Evolutionary conservation across 768 basidiomycete genomes (phyloP).

Genomic region (Lactarius trivialis): DNA sequence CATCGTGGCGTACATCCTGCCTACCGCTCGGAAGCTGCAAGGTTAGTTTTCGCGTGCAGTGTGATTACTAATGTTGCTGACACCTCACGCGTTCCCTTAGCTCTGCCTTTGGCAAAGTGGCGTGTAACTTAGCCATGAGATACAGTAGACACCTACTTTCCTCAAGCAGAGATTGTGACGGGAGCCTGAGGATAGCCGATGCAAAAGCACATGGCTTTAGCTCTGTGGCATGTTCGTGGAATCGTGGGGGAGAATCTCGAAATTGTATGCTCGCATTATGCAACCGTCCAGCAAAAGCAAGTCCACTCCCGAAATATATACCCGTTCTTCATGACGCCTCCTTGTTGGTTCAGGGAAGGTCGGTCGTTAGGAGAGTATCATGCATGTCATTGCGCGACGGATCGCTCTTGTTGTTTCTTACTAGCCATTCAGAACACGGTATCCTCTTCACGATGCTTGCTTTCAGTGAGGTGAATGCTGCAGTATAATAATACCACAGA

Average conservation of each 20-base stretch:
- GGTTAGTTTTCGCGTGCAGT: constrained; percentile 41
- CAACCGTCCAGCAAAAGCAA: background rate
- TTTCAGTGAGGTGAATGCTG: background rate
- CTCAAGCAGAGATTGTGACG: background rate
- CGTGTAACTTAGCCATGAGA: constrained; percentile 40
- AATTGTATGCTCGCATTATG: background rate
- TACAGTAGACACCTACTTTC: background rate
- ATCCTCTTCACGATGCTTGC: background rate
- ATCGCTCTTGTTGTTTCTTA: background rate
- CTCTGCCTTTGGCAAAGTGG: constrained; percentile 65
- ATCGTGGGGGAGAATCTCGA: background rate
- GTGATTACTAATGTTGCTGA: background rate
- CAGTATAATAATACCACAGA: too few relatives aligned
- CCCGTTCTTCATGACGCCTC: background rate
- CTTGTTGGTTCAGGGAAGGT: background rate
- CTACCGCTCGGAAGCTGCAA: constrained; percentile 81
- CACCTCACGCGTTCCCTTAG: constrained; percentile 33
- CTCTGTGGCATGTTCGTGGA: background rate
- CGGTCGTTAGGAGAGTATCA: background rate
- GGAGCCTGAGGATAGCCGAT: background rate
- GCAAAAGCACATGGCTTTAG: background rate
- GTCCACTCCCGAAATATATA: background rate
- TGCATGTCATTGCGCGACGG: background rate
- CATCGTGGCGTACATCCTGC: constrained; percentile 70
- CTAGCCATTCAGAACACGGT: background rate